phyloP scores from a whole-genome alignment of 225 moss, liverwort and hornwort genomes.

The Pseudoscleropodium purum region DNA sequence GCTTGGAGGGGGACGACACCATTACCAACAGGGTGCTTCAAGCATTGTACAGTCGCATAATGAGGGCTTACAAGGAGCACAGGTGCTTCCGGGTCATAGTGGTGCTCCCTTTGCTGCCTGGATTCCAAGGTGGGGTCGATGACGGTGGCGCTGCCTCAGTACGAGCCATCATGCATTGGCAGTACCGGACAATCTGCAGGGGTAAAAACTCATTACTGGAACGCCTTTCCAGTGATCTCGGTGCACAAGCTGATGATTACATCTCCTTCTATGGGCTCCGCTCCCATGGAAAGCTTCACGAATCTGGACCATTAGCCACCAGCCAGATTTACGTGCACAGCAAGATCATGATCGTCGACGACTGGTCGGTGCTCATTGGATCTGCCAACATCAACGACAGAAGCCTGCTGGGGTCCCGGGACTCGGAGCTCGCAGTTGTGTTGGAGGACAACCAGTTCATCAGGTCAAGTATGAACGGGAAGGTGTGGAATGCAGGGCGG shows the following conservation, averaged over 20 bases:
- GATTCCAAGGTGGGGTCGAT: constrained; percentile 55
- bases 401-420: constrained; percentile 49
- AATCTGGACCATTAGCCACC: constrained; percentile 38
- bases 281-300: constrained; percentile 47
- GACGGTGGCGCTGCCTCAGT: constrained; percentile 55
- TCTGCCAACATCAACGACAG: constrained; percentile 56
- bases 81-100: constrained; percentile 49
- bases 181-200: constrained; percentile 53
- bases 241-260: constrained; percentile 20
- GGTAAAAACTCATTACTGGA: constrained; percentile 36
- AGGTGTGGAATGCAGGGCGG: constrained; percentile 50
- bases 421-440: constrained; percentile 50
- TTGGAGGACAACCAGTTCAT: constrained; percentile 50
- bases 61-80: constrained; percentile 38
- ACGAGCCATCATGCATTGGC: constrained; percentile 63
- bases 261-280: constrained; percentile 51
- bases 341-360: constrained; percentile 58
- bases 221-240: constrained; percentile 32
- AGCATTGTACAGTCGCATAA: constrained; percentile 48
- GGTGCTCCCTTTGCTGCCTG: constrained; percentile 47
- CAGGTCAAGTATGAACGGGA: constrained; percentile 49
- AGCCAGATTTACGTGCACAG: constrained; percentile 64
- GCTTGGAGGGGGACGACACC: constrained; percentile 49
- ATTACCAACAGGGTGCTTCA: constrained; percentile 51
- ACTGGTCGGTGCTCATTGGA: constrained; percentile 49